phyloP scores from a whole-genome alignment of 2,329 filamentous ascomycete genomes.

The Paramyrothecium sp. region DNA sequence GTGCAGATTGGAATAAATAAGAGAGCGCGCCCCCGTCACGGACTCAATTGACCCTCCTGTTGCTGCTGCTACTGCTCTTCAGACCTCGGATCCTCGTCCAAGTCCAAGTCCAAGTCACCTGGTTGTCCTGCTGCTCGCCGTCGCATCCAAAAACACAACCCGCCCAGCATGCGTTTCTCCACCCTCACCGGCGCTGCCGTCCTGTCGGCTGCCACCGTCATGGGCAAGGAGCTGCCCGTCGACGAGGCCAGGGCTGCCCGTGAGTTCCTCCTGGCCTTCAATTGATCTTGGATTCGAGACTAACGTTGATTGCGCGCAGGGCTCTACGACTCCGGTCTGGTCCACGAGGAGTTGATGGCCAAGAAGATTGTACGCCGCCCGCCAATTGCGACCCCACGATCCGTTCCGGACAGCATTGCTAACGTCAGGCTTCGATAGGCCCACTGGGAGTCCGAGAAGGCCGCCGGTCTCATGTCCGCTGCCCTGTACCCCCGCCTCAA shows the following conservation, averaged over 20 bases:
- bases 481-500: conserved; percentile 33
- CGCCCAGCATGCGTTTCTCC: conserved; percentile 1
- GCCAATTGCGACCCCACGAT: background rate
- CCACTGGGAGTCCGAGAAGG: background rate
- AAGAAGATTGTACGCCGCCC: background rate
- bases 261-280: background rate
- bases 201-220: background rate
- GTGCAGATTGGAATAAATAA: background rate
- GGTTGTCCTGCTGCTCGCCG: background rate
- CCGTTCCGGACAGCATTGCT: background rate
- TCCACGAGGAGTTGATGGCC: conserved; percentile 2
- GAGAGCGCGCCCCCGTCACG: background rate
- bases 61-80: background rate
- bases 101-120: background rate
- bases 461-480: background rate
- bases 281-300: background rate
- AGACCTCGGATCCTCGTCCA: background rate
- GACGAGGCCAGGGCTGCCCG: conserved; percentile 1
- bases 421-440: background rate
- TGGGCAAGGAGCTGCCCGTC: conserved; percentile 1
- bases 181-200: conserved; percentile 1
- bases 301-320: background rate
- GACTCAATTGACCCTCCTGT: background rate
- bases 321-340: conserved; percentile 1
- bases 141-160: background rate